These are phyloP conservation scores for Heimioporus sp. DNA, from an alignment of 768 basidiomycete species.

Conservation along the genomic window DNA sequence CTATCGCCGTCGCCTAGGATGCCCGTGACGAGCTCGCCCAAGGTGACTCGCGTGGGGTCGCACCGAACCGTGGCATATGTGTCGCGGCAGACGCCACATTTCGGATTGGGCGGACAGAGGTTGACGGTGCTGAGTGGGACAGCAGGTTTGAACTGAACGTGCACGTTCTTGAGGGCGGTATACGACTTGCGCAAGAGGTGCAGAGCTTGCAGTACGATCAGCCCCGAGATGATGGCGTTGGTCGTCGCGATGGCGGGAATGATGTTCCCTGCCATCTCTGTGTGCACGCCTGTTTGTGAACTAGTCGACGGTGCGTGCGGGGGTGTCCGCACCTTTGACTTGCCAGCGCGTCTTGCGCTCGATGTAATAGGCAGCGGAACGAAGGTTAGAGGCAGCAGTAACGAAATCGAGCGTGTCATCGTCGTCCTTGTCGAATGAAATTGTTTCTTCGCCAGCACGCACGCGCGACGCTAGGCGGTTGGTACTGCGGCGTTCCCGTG, in stretches of 20 bases:
- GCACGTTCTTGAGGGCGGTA: slow-evolving; percentile 66
- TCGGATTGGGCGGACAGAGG: slow-evolving; percentile 66
- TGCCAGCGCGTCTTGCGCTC: slow-evolving; percentile 91
- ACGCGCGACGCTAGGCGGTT: slow-evolving; percentile 72
- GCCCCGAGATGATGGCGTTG: slow-evolving; percentile 93
- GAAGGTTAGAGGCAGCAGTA: slow-evolving; percentile 89
- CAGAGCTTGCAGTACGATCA: slow-evolving; percentile 91
- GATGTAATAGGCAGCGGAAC: slow-evolving; percentile 89
- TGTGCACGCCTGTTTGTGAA: neutral
- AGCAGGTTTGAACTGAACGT: slow-evolving; percentile 72
- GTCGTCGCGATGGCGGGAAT: slow-evolving; percentile 99
- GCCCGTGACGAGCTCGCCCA: slow-evolving; percentile 71
- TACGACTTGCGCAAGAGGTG: slow-evolving; percentile 74
- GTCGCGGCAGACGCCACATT: slow-evolving; percentile 85
- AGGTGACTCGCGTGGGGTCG: slow-evolving; percentile 63
- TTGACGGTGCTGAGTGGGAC: slow-evolving; percentile 74
- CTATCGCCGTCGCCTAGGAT: slow-evolving; percentile 54
- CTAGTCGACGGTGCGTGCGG: neutral
- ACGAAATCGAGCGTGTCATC: slow-evolving; percentile 97
- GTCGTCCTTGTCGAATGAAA: slow-evolving; percentile 97
- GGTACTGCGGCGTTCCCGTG: slow-evolving; percentile 49
- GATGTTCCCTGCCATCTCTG: slow-evolving; percentile 99
- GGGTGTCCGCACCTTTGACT: slow-evolving; percentile 71
- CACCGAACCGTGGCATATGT: slow-evolving; percentile 74
- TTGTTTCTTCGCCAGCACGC: slow-evolving; percentile 61